phyloP scores from a whole-genome alignment of 2,329 filamentous ascomycete genomes.

The Fusarium nanum region DNA sequence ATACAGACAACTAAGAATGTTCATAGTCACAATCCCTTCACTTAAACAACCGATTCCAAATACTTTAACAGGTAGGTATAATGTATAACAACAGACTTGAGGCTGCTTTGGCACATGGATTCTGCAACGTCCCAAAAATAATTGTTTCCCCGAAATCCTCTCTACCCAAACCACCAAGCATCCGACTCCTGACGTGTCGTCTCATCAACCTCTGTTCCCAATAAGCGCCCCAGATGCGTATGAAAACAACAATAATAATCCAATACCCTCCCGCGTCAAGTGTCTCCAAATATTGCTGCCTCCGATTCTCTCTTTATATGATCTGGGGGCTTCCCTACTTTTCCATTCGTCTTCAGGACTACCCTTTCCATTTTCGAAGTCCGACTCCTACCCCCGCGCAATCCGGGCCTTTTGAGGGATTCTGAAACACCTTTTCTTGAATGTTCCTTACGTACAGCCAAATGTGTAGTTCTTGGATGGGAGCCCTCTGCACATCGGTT shows the following conservation, averaged over 20 bases:
- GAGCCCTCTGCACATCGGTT: slow-evolving; percentile 11
- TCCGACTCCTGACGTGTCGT: slow-evolving; percentile 30
- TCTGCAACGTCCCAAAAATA: slow-evolving; percentile 6
- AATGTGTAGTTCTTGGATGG: slow-evolving; percentile 5
- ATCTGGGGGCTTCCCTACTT: not conserved
- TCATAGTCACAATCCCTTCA: not conserved
- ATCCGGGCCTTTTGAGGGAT: not conserved
- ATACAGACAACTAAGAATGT: not conserved
- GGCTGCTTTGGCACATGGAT: slow-evolving; percentile 5
- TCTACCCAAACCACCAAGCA: slow-evolving; percentile 17
- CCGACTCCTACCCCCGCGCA: slow-evolving; percentile 6
- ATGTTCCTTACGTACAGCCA: slow-evolving; percentile 11
- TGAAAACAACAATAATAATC: slow-evolving; percentile 12
- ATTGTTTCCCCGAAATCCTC: slow-evolving; percentile 15
- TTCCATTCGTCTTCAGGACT: slow-evolving; percentile 10
- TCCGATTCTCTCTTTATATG: not conserved
- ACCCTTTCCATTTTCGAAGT: slow-evolving; percentile 4
- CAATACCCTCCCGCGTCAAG: slow-evolving; percentile 20
- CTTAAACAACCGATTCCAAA: slow-evolving; percentile 9
- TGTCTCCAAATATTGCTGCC: slow-evolving; percentile 20
- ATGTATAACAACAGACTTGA: slow-evolving; percentile 18
- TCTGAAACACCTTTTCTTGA: not conserved
- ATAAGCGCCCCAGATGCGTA: slow-evolving; percentile 32
- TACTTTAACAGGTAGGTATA: slow-evolving; percentile 29
- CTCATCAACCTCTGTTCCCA: slow-evolving; percentile 33